Evolutionary conservation across 129 eudicot species (phyloP).

Genomic region (Flaveria bidentis): DNA sequence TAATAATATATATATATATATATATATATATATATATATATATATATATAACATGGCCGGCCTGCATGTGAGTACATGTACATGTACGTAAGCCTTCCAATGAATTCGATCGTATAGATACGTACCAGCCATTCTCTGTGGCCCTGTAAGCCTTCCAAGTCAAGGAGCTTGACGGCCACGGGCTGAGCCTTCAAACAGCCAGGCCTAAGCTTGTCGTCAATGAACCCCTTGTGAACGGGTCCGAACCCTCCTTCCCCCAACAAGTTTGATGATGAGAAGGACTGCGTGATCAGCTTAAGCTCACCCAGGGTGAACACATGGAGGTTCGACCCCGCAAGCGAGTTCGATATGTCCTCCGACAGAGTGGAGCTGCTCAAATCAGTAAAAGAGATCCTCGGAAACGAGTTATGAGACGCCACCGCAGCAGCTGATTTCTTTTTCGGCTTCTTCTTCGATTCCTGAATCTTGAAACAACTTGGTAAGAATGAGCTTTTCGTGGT

Average conservation of each 20-base stretch:
- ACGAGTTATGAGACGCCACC: conserved; percentile 38
- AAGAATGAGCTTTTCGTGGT: conserved; percentile 36
- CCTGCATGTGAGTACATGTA: too few species aligned
- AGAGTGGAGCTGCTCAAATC: conserved; percentile 55
- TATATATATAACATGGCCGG: too few species aligned
- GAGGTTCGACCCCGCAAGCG: conserved; percentile 69
- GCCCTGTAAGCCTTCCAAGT: conserved; percentile 79
- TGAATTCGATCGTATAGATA: too few species aligned
- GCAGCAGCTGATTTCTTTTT: conserved; percentile 32
- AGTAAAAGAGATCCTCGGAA: conserved; percentile 46
- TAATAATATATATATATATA: too few species aligned
- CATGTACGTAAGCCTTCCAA: too few species aligned
- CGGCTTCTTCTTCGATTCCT: conserved; percentile 8
- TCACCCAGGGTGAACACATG: conserved; percentile 60
- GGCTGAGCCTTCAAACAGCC: conserved; percentile 76
- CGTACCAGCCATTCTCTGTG: conserved; percentile 88
- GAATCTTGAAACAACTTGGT: conserved; percentile 49
- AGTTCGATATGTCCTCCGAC: conserved; percentile 67
- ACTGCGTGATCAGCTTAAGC: conserved; percentile 72
- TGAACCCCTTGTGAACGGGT: conserved; percentile 84
- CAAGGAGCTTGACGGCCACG: conserved; percentile 84
- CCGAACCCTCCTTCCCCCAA: conserved; percentile 94
- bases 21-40: too few species aligned
- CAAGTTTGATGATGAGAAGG: conserved; percentile 67
- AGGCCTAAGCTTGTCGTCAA: conserved; percentile 74